These are phyloP conservation scores for Pythium vanterpoolii DNA, from an alignment of 352 stramenopile genomes.

Conservation along the genomic window DNA sequence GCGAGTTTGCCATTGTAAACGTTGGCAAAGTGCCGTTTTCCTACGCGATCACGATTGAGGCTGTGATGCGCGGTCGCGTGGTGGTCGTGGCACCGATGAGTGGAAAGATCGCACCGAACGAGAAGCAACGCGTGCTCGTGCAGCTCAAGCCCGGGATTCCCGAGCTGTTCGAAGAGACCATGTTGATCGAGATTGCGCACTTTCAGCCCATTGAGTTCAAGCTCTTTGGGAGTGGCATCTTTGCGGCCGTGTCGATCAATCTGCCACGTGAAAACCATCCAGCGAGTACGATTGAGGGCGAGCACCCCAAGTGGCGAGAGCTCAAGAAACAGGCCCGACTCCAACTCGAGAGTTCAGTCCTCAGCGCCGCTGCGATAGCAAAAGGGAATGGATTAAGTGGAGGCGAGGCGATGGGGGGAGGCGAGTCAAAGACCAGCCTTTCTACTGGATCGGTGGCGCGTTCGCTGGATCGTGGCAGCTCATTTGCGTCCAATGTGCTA, in stretches of 20 bases:
- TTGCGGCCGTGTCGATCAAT: slow-evolving; percentile 85
- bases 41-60: slow-evolving; percentile 60
- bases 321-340: slow-evolving; percentile 57
- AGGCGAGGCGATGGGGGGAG: slow-evolving; percentile 12
- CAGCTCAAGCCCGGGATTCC: slow-evolving; percentile 87
- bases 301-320: slow-evolving; percentile 70
- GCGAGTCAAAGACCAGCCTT: slow-evolving; percentile 59
- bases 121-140: slow-evolving; percentile 89
- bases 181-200: slow-evolving; percentile 93
- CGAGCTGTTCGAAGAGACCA: slow-evolving; percentile 76
- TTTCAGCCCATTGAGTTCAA: slow-evolving; percentile 92
- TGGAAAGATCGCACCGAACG: slow-evolving; percentile 85
- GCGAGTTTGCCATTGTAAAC: slow-evolving; percentile 92
- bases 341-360: slow-evolving; percentile 33
- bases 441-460: slow-evolving; percentile 28
- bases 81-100: slow-evolving; percentile 77
- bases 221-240: slow-evolving; percentile 88
- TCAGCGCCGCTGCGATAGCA: slow-evolving; percentile 27
- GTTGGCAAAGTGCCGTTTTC: slow-evolving; percentile 91
- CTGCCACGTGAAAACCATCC: slow-evolving; percentile 82
- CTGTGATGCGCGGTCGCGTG: slow-evolving; percentile 34
- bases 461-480: slow-evolving; percentile 33
- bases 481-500: slow-evolving; percentile 19
- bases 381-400: slow-evolving; percentile 10
- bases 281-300: slow-evolving; percentile 42